Evolutionary conservation across 441 rosid genomes (phyloP).

Genomic region (Bruguiera hainesii): DNA sequence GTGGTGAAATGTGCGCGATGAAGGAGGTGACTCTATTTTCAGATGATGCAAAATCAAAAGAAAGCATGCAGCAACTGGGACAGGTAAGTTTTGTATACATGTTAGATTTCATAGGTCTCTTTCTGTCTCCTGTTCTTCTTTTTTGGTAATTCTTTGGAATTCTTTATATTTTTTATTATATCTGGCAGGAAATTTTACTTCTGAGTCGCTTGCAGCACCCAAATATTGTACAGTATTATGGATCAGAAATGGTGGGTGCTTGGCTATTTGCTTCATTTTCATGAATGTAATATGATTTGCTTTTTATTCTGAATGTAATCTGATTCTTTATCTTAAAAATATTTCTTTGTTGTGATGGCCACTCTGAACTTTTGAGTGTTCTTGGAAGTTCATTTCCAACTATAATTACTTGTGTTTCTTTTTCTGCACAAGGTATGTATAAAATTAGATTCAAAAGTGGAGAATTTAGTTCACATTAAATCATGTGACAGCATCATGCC

Average conservation of each 20-base stretch:
- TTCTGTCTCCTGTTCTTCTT: too few species aligned
- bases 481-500: too few species aligned
- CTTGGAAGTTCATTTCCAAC: too few species aligned
- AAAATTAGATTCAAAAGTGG: too few species aligned
- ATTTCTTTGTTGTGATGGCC: too few species aligned
- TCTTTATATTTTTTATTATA: background rate
- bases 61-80: constrained; percentile 57
- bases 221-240: constrained; percentile 21
- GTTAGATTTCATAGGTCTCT: background rate
- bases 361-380: too few species aligned
- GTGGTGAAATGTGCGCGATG: constrained; percentile 65
- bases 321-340: too few species aligned
- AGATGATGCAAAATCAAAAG: constrained; percentile 60
- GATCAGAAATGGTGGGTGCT: constrained; percentile 15
- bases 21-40: constrained; percentile 55
- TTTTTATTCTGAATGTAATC: too few species aligned
- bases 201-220: constrained; percentile 30
- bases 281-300: too few species aligned
- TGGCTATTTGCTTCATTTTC: background rate
- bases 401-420: too few species aligned
- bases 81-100: constrained; percentile 28
- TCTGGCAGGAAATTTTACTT: constrained; percentile 47
- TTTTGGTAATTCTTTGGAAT: background rate
- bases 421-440: too few species aligned
- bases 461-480: too few species aligned